Conservation (phyloP, 2,329 filamentous ascomycete species). For the Cryphonectria nitschkei region DNA sequence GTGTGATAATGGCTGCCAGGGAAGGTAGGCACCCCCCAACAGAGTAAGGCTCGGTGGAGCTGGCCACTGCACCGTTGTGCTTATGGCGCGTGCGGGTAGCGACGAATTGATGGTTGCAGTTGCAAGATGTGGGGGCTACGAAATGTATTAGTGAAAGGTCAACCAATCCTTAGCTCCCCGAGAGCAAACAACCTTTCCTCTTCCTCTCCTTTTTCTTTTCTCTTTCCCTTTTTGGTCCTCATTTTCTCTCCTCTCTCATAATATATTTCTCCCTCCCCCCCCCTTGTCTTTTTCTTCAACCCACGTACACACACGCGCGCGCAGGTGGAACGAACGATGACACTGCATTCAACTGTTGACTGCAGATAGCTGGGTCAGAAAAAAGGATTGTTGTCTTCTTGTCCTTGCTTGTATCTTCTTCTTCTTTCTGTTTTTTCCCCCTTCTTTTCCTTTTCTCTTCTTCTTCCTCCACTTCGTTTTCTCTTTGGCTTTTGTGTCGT, state of each 20-base stretch:
- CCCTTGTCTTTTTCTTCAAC: not conserved
- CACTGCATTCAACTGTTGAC: not conserved
- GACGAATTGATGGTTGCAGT: not conserved
- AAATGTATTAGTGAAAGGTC: not conserved
- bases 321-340: not conserved
- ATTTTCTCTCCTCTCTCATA: not conserved
- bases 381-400: not conserved
- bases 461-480: not conserved
- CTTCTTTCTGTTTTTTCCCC: too few species aligned
- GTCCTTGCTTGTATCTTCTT: not conserved
- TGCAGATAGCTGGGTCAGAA: not conserved
- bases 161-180: not conserved
- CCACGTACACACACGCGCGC: not conserved
- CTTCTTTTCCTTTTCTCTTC: not conserved
- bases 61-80: slow-evolving; percentile 6
- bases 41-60: not conserved
- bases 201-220: not conserved
- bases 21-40: not conserved
- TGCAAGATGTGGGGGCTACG: not conserved
- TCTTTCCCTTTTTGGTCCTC: not conserved
- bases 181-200: not conserved
- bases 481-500: too few species aligned
- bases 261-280: not conserved
- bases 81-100: slow-evolving; percentile 5
- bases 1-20: not conserved